A percentile compares a stretch with the other conserved stretches of the same genome.
phyloP scores from a whole-genome alignment of 805 yeast genomes.

The Candida hispaniensis region DNA sequence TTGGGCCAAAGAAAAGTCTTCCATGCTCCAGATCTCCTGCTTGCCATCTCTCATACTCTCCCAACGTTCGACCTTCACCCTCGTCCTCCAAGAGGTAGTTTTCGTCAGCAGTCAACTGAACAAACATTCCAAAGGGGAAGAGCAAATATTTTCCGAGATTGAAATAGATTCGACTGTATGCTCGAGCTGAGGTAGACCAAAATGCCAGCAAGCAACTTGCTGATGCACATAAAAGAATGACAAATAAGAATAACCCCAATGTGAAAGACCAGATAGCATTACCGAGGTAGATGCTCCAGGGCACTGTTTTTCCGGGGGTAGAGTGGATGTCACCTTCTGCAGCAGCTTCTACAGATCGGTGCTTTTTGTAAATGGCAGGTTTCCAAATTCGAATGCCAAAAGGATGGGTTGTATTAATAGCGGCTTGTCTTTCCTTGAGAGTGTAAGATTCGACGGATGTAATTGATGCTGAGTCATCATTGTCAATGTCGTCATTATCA shows the following conservation, averaged over 20 bases:
- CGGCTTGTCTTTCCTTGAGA: slow-evolving; percentile 84
- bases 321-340: slow-evolving; percentile 94
- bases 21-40: slow-evolving; percentile 59
- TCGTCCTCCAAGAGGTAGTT: slow-evolving; percentile 79
- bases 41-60: slow-evolving; percentile 86
- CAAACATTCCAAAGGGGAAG: slow-evolving; percentile 84
- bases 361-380: slow-evolving; percentile 90
- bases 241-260: slow-evolving; percentile 42
- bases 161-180: slow-evolving; percentile 51
- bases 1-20: slow-evolving; percentile 69
- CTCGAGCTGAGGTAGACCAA: slow-evolving; percentile 40
- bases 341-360: slow-evolving; percentile 78
- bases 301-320: slow-evolving; percentile 42
- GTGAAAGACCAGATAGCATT: slow-evolving; percentile 66
- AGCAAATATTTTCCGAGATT: slow-evolving; percentile 61
- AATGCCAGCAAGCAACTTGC: slow-evolving; percentile 36
- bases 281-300: slow-evolving; percentile 52
- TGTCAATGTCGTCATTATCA: slow-evolving; percentile 28
- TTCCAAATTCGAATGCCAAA: slow-evolving; percentile 98
- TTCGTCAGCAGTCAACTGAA: slow-evolving; percentile 64
- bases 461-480: slow-evolving; percentile 15
- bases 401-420: slow-evolving; percentile 93
- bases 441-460: slow-evolving; percentile 69
- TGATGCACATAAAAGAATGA: no score
- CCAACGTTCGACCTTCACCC: slow-evolving; percentile 73